Conservation (phyloP, 257 asterid genomes). For the Fraxinus cuspidata region DNA sequence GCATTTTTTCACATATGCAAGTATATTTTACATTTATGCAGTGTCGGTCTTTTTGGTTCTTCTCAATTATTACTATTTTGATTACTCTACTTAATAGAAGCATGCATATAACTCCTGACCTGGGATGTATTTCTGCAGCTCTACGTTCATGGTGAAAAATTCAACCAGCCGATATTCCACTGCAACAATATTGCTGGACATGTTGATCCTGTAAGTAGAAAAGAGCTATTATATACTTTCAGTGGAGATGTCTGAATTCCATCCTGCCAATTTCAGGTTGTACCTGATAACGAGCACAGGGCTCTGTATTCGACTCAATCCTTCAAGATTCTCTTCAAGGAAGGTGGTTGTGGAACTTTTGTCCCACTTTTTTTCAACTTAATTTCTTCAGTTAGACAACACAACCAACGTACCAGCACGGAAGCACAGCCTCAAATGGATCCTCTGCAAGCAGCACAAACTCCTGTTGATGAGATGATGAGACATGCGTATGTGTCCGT, state of each 20-base stretch:
- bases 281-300: slow-evolving; percentile 76
- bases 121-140: slow-evolving; percentile 57
- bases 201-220: slow-evolving; percentile 79
- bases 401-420: slow-evolving; percentile 49
- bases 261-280: slow-evolving; percentile 54
- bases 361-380: slow-evolving; percentile 86
- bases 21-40: not conserved
- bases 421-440: slow-evolving; percentile 56
- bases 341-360: slow-evolving; percentile 98
- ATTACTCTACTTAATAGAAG: not conserved
- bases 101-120: slow-evolving; percentile 9
- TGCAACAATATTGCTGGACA: slow-evolving; percentile 84
- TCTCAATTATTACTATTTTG: not conserved
- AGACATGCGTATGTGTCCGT: slow-evolving; percentile 67
- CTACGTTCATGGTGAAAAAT: slow-evolving; percentile 67
- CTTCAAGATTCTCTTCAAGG: slow-evolving; percentile 93
- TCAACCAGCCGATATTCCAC: slow-evolving; percentile 84
- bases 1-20: too few relatives aligned
- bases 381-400: slow-evolving; percentile 69
- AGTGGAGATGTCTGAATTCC: slow-evolving; percentile 19
- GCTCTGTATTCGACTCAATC: slow-evolving; percentile 86
- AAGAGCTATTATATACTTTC: not conserved
- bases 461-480: slow-evolving; percentile 97
- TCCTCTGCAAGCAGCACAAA: slow-evolving; percentile 93
- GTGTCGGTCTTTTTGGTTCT: not conserved